A percentile compares a stretch with the other conserved stretches of the same genome.
Evolutionary conservation across 2,329 filamentous ascomycete species (phyloP).

Genomic region (Paraphaeosphaeria sporulosa): DNA sequence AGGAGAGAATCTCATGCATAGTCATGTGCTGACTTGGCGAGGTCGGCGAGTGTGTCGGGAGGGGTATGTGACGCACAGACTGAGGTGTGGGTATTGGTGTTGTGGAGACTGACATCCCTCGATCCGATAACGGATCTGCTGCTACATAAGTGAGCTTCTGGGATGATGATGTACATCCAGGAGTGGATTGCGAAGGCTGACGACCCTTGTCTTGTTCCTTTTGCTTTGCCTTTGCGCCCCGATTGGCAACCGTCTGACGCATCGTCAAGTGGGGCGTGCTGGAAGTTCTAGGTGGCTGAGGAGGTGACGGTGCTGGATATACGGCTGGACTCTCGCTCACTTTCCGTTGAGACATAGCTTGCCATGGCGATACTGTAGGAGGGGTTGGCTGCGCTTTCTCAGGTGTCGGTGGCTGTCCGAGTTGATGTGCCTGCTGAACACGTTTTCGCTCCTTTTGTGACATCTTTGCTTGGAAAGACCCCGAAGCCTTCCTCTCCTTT

Average conservation of each 20-base stretch:
- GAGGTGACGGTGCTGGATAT: slow-evolving; percentile 23
- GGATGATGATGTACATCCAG: slow-evolving; percentile 30
- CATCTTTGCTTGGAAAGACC: slow-evolving; percentile 64
- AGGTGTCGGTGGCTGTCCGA: slow-evolving; percentile 29
- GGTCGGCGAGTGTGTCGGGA: slow-evolving; percentile 67
- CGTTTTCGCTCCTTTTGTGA: slow-evolving; percentile 93
- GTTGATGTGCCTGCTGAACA: slow-evolving; percentile 48
- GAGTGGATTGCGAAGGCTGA: slow-evolving; percentile 20
- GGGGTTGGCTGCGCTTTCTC: slow-evolving; percentile 40
- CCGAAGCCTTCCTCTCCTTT: slow-evolving; percentile 44
- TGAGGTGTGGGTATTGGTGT: slow-evolving; percentile 49
- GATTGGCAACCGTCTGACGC: slow-evolving; percentile 63
- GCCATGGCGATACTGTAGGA: slow-evolving; percentile 45
- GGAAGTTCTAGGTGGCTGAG: slow-evolving; percentile 31
- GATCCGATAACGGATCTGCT: slow-evolving; percentile 29
- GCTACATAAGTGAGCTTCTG: slow-evolving; percentile 26
- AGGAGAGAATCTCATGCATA: slow-evolving; percentile 86
- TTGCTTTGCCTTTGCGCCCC: slow-evolving; percentile 29
- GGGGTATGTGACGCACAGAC: slow-evolving; percentile 56
- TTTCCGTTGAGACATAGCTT: slow-evolving; percentile 41
- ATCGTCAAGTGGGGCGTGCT: slow-evolving; percentile 65
- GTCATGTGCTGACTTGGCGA: slow-evolving; percentile 74
- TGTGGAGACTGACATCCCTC: slow-evolving; percentile 46
- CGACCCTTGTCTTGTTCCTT: slow-evolving; percentile 32
- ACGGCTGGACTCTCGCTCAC: slow-evolving; percentile 31